These are phyloP conservation scores for Phytophthora capsici DNA, from an alignment of 352 stramenopile genomes.

Conservation along the genomic window DNA sequence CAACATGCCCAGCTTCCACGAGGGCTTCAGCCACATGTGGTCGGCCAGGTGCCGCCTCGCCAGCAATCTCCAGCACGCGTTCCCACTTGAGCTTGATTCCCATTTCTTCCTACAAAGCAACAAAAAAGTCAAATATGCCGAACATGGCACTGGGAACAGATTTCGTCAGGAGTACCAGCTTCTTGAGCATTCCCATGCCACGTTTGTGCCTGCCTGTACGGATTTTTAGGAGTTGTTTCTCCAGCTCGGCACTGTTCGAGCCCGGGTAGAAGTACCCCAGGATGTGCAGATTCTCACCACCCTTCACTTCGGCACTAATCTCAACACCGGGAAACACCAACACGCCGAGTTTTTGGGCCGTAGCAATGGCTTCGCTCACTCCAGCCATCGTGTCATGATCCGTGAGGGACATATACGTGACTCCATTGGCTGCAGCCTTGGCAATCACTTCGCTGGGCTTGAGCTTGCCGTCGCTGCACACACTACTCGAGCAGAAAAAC, in stretches of 20 bases:
- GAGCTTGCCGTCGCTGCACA: slow-evolving; percentile 86
- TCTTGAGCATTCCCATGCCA: slow-evolving; percentile 83
- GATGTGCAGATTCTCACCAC: slow-evolving; percentile 87
- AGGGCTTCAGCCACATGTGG: slow-evolving; percentile 84
- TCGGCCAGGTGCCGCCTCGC: slow-evolving; percentile 78
- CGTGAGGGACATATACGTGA: slow-evolving; percentile 84
- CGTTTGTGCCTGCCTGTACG: slow-evolving; percentile 78
- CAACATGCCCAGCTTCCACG: slow-evolving; percentile 77
- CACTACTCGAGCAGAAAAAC: slow-evolving; percentile 37
- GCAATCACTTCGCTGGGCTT: slow-evolving; percentile 75
- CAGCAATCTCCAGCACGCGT: slow-evolving; percentile 82
- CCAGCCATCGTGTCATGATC: slow-evolving; percentile 90
- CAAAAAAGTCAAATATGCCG: background rate
- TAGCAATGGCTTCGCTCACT: slow-evolving; percentile 73
- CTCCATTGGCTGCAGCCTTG: slow-evolving; percentile 79
- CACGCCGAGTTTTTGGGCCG: slow-evolving; percentile 66
- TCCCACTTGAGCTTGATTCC: slow-evolving; percentile 84
- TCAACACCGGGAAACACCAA: slow-evolving; percentile 85
- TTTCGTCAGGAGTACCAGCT: slow-evolving; percentile 56
- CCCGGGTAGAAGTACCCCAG: slow-evolving; percentile 87
- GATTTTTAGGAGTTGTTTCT: slow-evolving; percentile 83
- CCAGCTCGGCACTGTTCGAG: slow-evolving; percentile 74
- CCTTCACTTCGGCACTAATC: slow-evolving; percentile 87
- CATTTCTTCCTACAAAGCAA: slow-evolving; percentile 73
- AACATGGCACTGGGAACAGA: too few species aligned